Percentiles rank a stretch among this genome's conserved stretches.
Evolutionary conservation across 805 yeast genomes (phyloP).

Genomic region (Pichia sporocuriosa): DNA sequence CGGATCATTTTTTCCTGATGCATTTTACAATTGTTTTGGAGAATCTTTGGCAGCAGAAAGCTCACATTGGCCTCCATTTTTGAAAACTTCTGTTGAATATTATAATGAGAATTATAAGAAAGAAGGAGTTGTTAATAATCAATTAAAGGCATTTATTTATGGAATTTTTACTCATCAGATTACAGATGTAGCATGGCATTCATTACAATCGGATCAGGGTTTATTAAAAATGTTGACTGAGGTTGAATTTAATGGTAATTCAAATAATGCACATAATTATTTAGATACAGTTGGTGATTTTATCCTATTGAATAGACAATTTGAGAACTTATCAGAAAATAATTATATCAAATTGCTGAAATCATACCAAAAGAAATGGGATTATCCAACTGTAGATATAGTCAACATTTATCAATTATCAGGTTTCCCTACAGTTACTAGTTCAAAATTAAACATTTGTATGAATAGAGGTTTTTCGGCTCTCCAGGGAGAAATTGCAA

Average conservation of each 20-base stretch:
- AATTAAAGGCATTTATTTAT: conserved; percentile 46
- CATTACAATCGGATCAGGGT: conserved; percentile 48
- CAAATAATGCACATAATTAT: conserved; percentile 43
- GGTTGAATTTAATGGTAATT: conserved; percentile 49
- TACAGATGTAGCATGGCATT: conserved; percentile 65
- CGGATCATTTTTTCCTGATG: conserved; percentile 67
- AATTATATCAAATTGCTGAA: conserved; percentile 11
- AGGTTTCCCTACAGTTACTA: conserved; percentile 31
- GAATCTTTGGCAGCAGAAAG: conserved; percentile 48
- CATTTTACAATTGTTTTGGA: conserved; percentile 55
- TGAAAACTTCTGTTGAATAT: conserved; percentile 38
- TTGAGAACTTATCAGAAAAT: conserved; percentile 21
- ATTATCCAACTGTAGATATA: conserved; percentile 38
- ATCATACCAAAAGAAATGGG: conserved; percentile 33
- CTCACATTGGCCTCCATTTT: conserved; percentile 67
- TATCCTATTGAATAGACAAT: conserved; percentile 36
- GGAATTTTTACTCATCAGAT: conserved; percentile 60
- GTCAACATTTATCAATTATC: conserved; percentile 31
- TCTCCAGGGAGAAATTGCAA: conserved; percentile 37
- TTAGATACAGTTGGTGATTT: conserved; percentile 64
- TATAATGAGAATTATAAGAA: conserved; percentile 25
- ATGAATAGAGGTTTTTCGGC: conserved; percentile 51
- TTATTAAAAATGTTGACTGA: conserved; percentile 43
- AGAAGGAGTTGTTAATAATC: conserved; percentile 18
- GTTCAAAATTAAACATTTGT: conserved; percentile 38